These are phyloP conservation scores for Irpex lacteus DNA, from an alignment of 1,284 basidiomycete genomes.

Conservation along the genomic window DNA sequence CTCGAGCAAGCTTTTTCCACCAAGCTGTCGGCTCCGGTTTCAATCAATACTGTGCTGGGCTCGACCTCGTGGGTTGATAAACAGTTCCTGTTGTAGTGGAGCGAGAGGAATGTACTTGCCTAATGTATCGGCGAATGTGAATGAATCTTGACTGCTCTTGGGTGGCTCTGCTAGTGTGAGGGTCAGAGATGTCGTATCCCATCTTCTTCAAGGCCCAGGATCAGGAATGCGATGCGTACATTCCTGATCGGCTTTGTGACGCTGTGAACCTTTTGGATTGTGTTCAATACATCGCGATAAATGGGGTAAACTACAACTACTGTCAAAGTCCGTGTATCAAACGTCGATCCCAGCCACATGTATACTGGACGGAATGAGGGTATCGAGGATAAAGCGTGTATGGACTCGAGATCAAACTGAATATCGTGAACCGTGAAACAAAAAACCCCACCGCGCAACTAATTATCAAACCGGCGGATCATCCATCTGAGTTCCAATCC, in stretches of 20 bases:
- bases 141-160: neutral
- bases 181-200: neutral
- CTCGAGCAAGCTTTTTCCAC: slow-evolving; percentile 25
- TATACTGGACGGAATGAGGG: neutral
- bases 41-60: slow-evolving; percentile 22
- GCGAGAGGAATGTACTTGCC: neutral
- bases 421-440: neutral
- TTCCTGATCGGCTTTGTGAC: slow-evolving; percentile 5
- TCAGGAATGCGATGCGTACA: slow-evolving; percentile 1
- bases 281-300: slow-evolving; percentile 1
- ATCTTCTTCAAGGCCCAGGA: slow-evolving; percentile 5
- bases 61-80: slow-evolving; percentile 25
- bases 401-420: neutral
- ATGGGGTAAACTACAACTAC: neutral
- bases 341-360: neutral
- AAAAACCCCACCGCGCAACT: neutral
- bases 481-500: neutral
- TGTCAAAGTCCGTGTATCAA: slow-evolving; percentile 5
- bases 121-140: neutral
- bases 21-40: slow-evolving; percentile 20
- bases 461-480: slow-evolving; percentile 4
- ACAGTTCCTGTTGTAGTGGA: slow-evolving; percentile 18
- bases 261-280: neutral
- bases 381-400: neutral
- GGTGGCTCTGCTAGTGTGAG: neutral